Evolutionary conservation across 2,329 filamentous ascomycete species (phyloP).

Genomic region (Colletotrichum phormii): DNA sequence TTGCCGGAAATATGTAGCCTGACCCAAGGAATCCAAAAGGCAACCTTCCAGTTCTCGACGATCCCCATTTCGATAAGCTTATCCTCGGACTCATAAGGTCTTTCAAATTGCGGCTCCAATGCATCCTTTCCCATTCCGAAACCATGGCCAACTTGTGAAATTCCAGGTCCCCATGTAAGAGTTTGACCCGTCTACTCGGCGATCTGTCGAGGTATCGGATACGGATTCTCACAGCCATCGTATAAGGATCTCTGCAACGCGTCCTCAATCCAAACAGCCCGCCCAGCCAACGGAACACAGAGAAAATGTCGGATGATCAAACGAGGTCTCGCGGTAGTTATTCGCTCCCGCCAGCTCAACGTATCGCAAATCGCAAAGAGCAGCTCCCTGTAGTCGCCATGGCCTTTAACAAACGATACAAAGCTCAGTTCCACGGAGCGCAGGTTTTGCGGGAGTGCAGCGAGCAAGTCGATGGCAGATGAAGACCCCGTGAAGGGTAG

Average conservation of each 20-base stretch:
- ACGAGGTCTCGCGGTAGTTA: slow-evolving; percentile 2
- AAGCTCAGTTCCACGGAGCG: slow-evolving; percentile 49
- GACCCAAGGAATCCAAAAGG: background rate
- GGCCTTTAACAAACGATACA: slow-evolving; percentile 40
- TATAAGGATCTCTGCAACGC: slow-evolving; percentile 41
- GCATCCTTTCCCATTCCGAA: slow-evolving; percentile 7
- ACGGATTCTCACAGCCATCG: slow-evolving; percentile 40
- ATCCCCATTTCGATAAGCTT: background rate
- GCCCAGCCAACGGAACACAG: background rate
- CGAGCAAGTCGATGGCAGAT: slow-evolving; percentile 39
- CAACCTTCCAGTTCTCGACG: background rate
- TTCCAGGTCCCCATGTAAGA: background rate
- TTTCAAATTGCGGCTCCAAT: slow-evolving; percentile 1
- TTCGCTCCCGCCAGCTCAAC: slow-evolving; percentile 36
- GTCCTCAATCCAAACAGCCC: slow-evolving; percentile 12
- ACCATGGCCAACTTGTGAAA: background rate
- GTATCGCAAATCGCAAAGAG: slow-evolving; percentile 39
- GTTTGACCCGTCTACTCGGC: background rate
- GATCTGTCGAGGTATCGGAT: background rate
- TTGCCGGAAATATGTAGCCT: too few species aligned
- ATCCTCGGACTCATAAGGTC: background rate
- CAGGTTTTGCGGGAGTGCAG: slow-evolving; percentile 42
- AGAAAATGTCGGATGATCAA: slow-evolving; percentile 3
- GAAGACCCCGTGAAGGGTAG: background rate
- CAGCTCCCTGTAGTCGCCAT: slow-evolving; percentile 31